Base-by-base conservation (phyloP, 371 early-diverging fungal species). In the Rhizopus delemar region DNA sequence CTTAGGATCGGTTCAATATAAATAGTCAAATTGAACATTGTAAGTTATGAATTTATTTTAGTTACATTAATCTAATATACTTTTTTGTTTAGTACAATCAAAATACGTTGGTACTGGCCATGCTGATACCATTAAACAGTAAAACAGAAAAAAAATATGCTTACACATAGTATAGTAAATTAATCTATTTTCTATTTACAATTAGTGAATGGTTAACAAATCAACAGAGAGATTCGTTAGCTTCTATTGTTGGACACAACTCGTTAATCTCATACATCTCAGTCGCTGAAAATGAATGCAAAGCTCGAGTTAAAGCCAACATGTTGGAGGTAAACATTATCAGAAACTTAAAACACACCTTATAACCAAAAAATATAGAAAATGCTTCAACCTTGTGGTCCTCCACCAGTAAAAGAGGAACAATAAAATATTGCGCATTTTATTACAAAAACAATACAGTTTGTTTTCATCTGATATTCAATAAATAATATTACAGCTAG, bases 61-160 rank as follows among this genome's bases (percentile, higher is more conserved):
- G 35, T 34, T 32, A 22, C 12, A 33, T 8, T 29, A 13, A 35
- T 29, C 49, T 59, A 8, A 41, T 48, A 56, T 43, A 32, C 16
- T 39, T 35, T 55, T 13, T 22, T 32, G 29, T 8, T 28, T 65
- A 89, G 91, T 92, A 54, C 92, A 93, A 80, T 89, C 92, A 36
- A 91, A 90, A 73, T 91, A 91, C 70, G 88, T 91, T 43, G 95
- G 95, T 32, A 93, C 93, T 32, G 95, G 95, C 51, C 93, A 95
- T 68, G 93, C 95, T n/a, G 95, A 93, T 65, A 95, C 93, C 34
- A 88, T 83, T 59, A 90, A 90, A 79, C 83, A 84, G 93, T 92
- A 84, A 80, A 80, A 68, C 35, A 9, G 11, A 11, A 11, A 4
- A 45, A 45, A 22, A n/a, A 45, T 11, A 45, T 5, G 15, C 16